A percentile compares a stretch with the other conserved stretches of the same genome.
Evolutionary conservation across 2,329 filamentous ascomycete genomes (phyloP).

Genomic region (Ophiocordyceps camponoti-leonardi): DNA sequence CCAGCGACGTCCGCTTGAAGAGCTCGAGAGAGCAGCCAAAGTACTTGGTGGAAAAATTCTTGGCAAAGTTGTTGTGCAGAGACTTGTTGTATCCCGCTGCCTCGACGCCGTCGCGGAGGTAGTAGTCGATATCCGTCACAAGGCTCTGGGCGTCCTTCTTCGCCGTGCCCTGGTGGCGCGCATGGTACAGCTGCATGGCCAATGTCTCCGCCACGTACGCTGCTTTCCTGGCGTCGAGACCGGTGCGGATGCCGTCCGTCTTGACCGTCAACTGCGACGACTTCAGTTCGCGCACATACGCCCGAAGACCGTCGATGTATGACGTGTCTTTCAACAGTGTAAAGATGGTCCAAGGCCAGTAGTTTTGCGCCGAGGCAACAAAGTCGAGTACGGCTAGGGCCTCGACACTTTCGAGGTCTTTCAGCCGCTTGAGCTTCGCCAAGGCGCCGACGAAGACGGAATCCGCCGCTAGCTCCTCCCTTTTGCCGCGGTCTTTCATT

Average conservation of each 20-base stretch:
- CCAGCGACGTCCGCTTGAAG: conserved; percentile 61
- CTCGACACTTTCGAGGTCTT: conserved; percentile 44
- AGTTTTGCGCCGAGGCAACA: conserved; percentile 73
- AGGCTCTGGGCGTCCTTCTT: conserved; percentile 51
- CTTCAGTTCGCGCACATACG: conserved; percentile 46
- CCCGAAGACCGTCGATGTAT: conserved; percentile 56
- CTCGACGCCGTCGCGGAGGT: conserved; percentile 58
- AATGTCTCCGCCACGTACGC: conserved; percentile 75
- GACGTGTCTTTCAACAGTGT: conserved; percentile 55
- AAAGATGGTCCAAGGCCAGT: conserved; percentile 89
- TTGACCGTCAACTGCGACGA: conserved; percentile 34
- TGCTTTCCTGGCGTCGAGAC: conserved; percentile 52
- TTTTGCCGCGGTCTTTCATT: conserved; percentile 37
- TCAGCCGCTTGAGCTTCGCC: conserved; percentile 48
- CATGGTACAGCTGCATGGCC: conserved; percentile 77
- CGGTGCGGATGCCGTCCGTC: conserved; percentile 36
- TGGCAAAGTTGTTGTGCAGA: conserved; percentile 67
- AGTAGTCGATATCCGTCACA: conserved; percentile 61
- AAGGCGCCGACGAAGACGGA: conserved; percentile 64
- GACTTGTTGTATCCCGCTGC: conserved; percentile 78
- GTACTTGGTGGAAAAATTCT: conserved; percentile 71
- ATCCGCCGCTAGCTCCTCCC: conserved; percentile 29
- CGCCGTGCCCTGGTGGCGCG: conserved; percentile 57
- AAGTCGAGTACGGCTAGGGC: conserved; percentile 70
- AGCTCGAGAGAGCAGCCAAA: conserved; percentile 53